Evolutionary conservation across 169 alveolate species (phyloP).

Genomic region (Plasmodium adleri): DNA sequence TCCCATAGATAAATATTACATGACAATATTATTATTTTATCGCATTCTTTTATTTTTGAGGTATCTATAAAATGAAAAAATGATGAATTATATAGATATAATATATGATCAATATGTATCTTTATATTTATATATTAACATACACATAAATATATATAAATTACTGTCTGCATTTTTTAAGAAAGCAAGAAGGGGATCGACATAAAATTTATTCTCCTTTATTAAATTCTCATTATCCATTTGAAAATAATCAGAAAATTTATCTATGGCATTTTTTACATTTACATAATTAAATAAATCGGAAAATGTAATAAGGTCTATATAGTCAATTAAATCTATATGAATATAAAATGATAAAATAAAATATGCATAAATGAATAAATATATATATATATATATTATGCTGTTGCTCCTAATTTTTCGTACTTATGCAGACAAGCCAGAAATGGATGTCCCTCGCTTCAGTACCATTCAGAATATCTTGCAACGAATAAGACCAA

Average conservation of each 20-base stretch:
- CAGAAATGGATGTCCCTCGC: constrained; percentile 40
- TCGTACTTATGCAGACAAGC: constrained; percentile 75
- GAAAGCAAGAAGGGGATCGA: constrained; percentile 66
- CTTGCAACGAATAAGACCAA: constrained; percentile 70
- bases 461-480: constrained; percentile 45
- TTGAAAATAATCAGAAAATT: constrained; percentile 46
- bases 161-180: constrained; percentile 42
- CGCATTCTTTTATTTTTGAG: constrained; percentile 36
- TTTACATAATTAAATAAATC: constrained; percentile 65
- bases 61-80: constrained; percentile 12
- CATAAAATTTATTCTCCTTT: constrained; percentile 8
- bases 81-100: background rate
- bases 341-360: background rate
- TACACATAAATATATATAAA: background rate
- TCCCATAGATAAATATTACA: constrained; percentile 59
- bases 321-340: constrained; percentile 59
- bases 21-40: constrained; percentile 47
- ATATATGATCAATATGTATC: background rate
- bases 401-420: background rate
- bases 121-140: background rate
- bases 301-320: constrained; percentile 54
- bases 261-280: constrained; percentile 52
- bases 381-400: background rate
- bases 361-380: background rate
- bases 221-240: constrained; percentile 11